A percentile compares a stretch with the other conserved stretches of the same genome.
These are phyloP conservation scores for Zygosaccharomyces pseudobailii DNA, from an alignment of 1,139 yeast species.

Conservation along the genomic window DNA sequence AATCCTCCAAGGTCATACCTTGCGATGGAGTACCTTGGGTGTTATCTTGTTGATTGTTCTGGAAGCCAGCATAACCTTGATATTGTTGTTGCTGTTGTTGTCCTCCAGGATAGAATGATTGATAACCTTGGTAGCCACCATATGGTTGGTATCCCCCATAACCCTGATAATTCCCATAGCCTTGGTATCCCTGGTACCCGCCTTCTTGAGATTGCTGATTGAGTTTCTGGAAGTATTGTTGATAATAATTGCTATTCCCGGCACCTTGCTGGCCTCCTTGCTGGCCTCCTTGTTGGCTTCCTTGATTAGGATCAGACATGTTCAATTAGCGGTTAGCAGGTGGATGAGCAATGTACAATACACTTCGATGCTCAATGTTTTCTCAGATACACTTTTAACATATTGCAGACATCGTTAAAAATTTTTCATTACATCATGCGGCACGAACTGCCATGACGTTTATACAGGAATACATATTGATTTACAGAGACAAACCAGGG, in stretches of 20 bases:
- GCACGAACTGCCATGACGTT: not conserved
- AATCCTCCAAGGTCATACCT: constrained; percentile 86
- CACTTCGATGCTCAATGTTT: not conserved
- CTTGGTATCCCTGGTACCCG: constrained; percentile 34
- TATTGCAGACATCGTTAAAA: not conserved
- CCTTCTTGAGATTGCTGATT: constrained; percentile 30
- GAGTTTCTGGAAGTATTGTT: constrained; percentile 35
- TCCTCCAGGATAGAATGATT: constrained; percentile 17
- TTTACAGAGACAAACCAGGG: constrained; percentile 20
- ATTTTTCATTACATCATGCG: not conserved
- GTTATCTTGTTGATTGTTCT: constrained; percentile 32
- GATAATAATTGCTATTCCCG: constrained; percentile 35
- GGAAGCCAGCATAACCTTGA: constrained; percentile 13
- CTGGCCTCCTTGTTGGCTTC: constrained; percentile 19
- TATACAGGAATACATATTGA: not conserved
- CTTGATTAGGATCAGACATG: constrained; percentile 30
- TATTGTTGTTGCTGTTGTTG: constrained; percentile 21
- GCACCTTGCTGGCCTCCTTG: constrained; percentile 28
- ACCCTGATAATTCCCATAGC: constrained; percentile 29
- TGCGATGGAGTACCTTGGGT: constrained; percentile 27
- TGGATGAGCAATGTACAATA: not conserved
- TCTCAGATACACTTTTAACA: not conserved
- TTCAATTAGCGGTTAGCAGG: not conserved
- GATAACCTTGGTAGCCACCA: constrained; percentile 23
- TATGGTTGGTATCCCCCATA: constrained; percentile 23